Base-by-base conservation (phyloP, 176 grass and related monocot species). In the Thalia dealbata region DNA sequence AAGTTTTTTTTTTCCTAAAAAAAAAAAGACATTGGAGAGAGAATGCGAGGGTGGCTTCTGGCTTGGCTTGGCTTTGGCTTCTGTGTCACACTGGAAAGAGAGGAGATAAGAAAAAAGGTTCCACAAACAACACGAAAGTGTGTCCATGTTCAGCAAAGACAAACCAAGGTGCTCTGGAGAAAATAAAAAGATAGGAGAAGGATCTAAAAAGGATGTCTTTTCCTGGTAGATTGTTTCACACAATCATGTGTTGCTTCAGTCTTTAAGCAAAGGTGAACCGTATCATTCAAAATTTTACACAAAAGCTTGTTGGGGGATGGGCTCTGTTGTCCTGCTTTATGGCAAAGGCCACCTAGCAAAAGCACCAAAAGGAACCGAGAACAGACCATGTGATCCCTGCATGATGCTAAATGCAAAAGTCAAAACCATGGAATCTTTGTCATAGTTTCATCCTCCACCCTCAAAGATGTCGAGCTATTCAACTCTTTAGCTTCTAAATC, bases 301-400 rank as follows among this genome's bases (percentile, higher is more conserved):
- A 15, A 65, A 27, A 65, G 28, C 27, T 35, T 65, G 5, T 19
- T 9, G 15, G 25, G 62, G 62, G 62, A 7, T 27, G 56, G 56
- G 56, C 56, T 61, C 23, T 61, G 56, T 65, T 65, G 14, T 65
- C 62, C 15, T 65, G 62, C 62, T 32, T 65, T 32, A 32, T 65
- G 62, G 62, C 28, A 4, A 65, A 65, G 27, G 27, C 28, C 28
- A 29, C 28, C 28, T 65, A 7, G 62, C 26, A 65, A 65, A 64
- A 64, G 65, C 38, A 43, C 18, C 18, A 14, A 42, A 68, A 68
- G 38, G 65, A 68, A 68, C 65, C 65, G 23, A 43, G 25, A 42
- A 45, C 65, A 44, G 35, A 13, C 65, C 65, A 68, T 68, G 65
- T 68, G 65, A 68, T 43, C 35, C 65, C 65, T 68, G 65, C 65